phyloP scores from a whole-genome alignment of 805 yeast species.

The Yarrowia bubula region DNA sequence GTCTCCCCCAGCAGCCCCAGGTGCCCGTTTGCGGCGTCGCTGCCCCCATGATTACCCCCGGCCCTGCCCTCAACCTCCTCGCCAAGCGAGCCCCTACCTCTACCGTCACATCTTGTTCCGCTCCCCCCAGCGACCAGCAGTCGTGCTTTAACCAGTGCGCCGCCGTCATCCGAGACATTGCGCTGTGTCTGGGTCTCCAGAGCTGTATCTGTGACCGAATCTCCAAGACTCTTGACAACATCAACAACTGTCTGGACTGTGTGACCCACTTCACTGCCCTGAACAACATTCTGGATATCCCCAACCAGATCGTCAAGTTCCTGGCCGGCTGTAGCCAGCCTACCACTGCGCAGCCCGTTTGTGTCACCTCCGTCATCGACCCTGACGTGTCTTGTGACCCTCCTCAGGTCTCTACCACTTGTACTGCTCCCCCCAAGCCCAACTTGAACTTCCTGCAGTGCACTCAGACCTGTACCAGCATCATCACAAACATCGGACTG shows the following conservation, averaged over 20 bases:
- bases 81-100: conserved; percentile 20
- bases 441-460: background rate
- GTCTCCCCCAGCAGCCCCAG: conserved; percentile 1
- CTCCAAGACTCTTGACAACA: conserved; percentile 1
- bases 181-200: conserved; percentile 12
- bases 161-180: conserved; percentile 12
- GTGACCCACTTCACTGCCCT: background rate
- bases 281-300: background rate
- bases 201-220: conserved; percentile 18
- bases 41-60: conserved; percentile 22
- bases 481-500: conserved; percentile 1
- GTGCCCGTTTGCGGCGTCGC: conserved; percentile 11
- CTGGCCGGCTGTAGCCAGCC: background rate
- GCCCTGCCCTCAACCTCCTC: background rate
- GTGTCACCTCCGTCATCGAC: conserved; percentile 6
- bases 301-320: background rate
- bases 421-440: background rate
- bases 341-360: conserved; percentile 19
- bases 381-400: conserved; percentile 5
- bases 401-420: background rate
- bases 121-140: background rate
- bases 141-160: conserved; percentile 11
- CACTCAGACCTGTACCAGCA: background rate
- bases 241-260: conserved; percentile 17
- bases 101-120: conserved; percentile 3